Percentiles rank a stretch among this genome's conserved stretches.
Conservation (phyloP, 805 yeast species). For the Starmerella vaccinii region DNA sequence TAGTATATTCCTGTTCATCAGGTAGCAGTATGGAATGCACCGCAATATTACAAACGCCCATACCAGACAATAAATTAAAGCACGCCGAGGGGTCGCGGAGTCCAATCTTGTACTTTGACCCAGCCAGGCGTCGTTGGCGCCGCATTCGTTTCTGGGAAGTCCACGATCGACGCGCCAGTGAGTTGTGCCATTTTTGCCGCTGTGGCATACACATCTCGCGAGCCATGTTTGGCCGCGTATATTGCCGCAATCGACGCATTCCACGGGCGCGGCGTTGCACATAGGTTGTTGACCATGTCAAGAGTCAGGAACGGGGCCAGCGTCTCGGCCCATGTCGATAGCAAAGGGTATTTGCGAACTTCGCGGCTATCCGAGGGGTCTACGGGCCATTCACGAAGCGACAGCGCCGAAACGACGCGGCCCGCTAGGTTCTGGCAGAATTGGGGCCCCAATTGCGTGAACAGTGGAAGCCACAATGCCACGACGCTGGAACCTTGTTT, state of each 20-base stretch:
- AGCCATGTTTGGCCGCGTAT: slow-evolving; percentile 6
- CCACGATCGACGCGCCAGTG: slow-evolving; percentile 12
- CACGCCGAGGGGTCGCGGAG: slow-evolving; percentile 20
- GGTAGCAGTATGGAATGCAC: no score
- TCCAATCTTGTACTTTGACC: slow-evolving; percentile 17
- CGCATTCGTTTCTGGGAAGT: neutral
- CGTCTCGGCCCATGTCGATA: slow-evolving; percentile 21
- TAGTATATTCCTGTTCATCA: no score
- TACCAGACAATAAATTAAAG: neutral
- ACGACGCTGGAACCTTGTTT: slow-evolving; percentile 11
- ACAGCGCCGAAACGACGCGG: slow-evolving; percentile 6
- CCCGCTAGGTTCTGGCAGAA: slow-evolving; percentile 9
- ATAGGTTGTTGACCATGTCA: neutral
- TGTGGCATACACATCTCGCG: neutral
- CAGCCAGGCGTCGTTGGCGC: slow-evolving; percentile 9
- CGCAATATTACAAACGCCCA: no score
- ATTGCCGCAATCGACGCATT: slow-evolving; percentile 22
- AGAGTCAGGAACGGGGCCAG: slow-evolving; percentile 9
- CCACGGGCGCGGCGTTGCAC: slow-evolving; percentile 25
- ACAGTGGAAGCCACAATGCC: slow-evolving; percentile 22
- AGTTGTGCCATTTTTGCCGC: slow-evolving; percentile 24
- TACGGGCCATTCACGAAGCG: slow-evolving; percentile 21
- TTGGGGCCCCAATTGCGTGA: slow-evolving; percentile 12
- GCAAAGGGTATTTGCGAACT: slow-evolving; percentile 8
- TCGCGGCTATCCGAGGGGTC: neutral